A percentile compares a stretch with the other conserved stretches of the same genome.
Conservation (phyloP, 2,329 filamentous ascomycete species). For the Penicillium italicum region DNA sequence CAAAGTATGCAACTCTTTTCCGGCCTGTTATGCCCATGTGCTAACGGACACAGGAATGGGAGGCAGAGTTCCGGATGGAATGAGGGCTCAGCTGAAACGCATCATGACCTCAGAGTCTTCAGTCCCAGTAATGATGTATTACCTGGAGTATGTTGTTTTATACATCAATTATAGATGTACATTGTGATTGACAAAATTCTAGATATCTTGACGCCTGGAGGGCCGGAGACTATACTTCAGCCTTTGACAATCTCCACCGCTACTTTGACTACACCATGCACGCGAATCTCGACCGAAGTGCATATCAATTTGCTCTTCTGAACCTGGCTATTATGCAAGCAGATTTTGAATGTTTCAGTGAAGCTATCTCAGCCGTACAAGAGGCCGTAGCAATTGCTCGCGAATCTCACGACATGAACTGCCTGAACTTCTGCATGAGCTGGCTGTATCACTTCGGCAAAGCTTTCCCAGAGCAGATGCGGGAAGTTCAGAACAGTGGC, state of each 20-base stretch:
- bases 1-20: conserved; percentile 58
- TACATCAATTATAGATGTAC: background rate
- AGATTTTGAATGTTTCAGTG: conserved; percentile 86
- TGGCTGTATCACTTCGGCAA: conserved; percentile 96
- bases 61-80: conserved; percentile 68
- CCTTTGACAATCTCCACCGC: conserved; percentile 85
- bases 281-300: conserved; percentile 67
- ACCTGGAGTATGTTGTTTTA: conserved; percentile 58
- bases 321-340: conserved; percentile 91
- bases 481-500: conserved; percentile 65
- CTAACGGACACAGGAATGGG: conserved; percentile 61
- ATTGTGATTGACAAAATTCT: conserved; percentile 14
- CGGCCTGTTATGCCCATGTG: background rate
- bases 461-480: conserved; percentile 72
- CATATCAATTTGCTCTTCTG: conserved; percentile 92
- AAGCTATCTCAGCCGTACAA: conserved; percentile 90
- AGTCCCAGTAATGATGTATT: conserved; percentile 71
- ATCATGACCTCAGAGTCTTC: conserved; percentile 65
- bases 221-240: conserved; percentile 81
- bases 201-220: conserved; percentile 91
- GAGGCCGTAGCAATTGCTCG: conserved; percentile 92
- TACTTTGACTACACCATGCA: conserved; percentile 98
- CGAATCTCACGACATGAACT: conserved; percentile 87
- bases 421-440: conserved; percentile 89
- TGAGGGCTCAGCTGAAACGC: conserved; percentile 66